These are phyloP conservation scores for Aspergillus niger DNA, from an alignment of 2,329 filamentous ascomycete genomes.

Conservation along the genomic window DNA sequence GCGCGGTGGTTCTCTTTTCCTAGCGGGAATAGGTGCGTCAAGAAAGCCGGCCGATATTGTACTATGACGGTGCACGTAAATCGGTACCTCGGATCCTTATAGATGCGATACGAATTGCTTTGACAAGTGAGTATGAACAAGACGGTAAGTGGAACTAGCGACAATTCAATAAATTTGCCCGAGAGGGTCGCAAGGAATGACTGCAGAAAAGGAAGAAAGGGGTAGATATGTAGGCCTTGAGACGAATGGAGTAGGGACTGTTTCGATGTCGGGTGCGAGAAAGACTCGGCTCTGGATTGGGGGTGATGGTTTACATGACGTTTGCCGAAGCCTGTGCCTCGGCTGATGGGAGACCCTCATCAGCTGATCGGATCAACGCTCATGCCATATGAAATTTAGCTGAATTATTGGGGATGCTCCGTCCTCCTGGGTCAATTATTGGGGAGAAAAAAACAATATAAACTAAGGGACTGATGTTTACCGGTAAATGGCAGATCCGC, in stretches of 20 bases:
- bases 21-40: not conserved
- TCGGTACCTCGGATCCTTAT: not conserved
- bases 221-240: conserved; percentile 10
- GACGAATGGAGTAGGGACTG: conserved; percentile 9
- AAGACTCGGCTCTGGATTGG: conserved; percentile 33
- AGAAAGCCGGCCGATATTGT: not conserved
- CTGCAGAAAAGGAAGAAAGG: conserved; percentile 8
- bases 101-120: conserved; percentile 5
- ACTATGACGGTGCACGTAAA: not conserved
- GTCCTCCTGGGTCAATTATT: not conserved
- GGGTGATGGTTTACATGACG: conserved; percentile 36
- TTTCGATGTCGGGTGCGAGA: conserved; percentile 22
- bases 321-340: conserved; percentile 41
- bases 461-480: not conserved
- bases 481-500: not conserved
- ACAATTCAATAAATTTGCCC: not conserved
- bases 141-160: not conserved
- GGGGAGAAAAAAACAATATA: not conserved
- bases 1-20: not conserved
- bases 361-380: not conserved
- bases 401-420: not conserved
- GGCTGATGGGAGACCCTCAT: conserved; percentile 24
- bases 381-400: not conserved
- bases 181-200: conserved; percentile 5
- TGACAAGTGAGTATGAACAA: not conserved